Percentiles rank a stretch among this genome's conserved stretches.
Conservation (phyloP, 495 filamentous ascomycete species). For the Lasiosphaeria hispida region DNA sequence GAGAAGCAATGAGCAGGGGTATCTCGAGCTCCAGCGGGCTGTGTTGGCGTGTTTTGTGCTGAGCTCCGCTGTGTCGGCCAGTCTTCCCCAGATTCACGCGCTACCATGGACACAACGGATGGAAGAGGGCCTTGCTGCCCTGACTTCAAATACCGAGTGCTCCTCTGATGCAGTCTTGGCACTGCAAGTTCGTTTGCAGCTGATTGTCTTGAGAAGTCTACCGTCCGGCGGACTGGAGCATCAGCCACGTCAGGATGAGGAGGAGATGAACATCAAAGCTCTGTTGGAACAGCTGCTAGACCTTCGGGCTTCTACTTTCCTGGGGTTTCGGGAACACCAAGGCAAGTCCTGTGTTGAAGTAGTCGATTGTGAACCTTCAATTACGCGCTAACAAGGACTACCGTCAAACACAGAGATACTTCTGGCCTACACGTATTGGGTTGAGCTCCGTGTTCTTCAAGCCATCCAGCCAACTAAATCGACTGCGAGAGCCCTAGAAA, state of each 20-base stretch:
- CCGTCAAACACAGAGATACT: too few species aligned
- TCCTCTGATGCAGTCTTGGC: conserved; percentile 45
- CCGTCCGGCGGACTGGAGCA: conserved; percentile 13
- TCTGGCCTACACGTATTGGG: background rate
- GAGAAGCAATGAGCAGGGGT: background rate
- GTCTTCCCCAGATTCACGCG: conserved; percentile 31
- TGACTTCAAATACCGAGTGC: conserved; percentile 26
- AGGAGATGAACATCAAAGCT: conserved; percentile 5
- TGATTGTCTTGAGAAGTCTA: conserved; percentile 26
- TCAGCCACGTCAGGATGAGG: background rate
- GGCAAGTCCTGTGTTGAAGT: conserved; percentile 16
- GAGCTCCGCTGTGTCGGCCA: conserved; percentile 26
- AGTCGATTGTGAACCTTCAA: background rate
- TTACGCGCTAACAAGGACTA: background rate
- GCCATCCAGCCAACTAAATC: too few species aligned
- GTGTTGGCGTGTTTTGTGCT: conserved; percentile 40
- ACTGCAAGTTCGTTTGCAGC: conserved; percentile 47
- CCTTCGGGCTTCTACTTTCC: conserved; percentile 4
- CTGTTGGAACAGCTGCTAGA: conserved; percentile 13
- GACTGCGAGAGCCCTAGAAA: too few species aligned
- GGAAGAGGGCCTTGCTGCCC: conserved; percentile 33
- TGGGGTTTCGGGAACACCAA: conserved; percentile 2
- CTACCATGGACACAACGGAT: conserved; percentile 39
- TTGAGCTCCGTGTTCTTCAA: background rate
- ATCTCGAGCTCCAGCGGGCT: conserved; percentile 50